Conservation (phyloP, 129 eudicot species). For the Artemisia argyi region DNA sequence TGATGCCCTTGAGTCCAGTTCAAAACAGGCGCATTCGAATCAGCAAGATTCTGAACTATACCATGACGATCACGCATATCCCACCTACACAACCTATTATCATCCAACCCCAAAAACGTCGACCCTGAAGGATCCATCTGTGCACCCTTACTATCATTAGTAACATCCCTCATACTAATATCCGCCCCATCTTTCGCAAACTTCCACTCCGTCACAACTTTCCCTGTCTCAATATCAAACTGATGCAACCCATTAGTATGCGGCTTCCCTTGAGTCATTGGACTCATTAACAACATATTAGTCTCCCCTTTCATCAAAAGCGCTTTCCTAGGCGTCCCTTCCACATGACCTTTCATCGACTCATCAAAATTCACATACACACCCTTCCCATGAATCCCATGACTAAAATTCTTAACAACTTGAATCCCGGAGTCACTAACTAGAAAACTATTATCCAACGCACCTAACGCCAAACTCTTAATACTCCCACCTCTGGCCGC, state of each 20-base stretch:
- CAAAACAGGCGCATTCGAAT: slow-evolving; percentile 77
- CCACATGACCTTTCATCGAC: slow-evolving; percentile 30
- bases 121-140: slow-evolving; percentile 95
- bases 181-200: slow-evolving; percentile 95
- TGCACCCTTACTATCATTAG: slow-evolving; percentile 87
- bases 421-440: slow-evolving; percentile 87
- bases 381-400: slow-evolving; percentile 94
- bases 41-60: slow-evolving; percentile 81
- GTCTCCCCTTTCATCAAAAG: slow-evolving; percentile 91
- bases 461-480: slow-evolving; percentile 92
- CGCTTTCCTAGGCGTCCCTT: slow-evolving; percentile 82
- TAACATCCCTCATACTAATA: slow-evolving; percentile 88
- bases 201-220: slow-evolving; percentile 90
- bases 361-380: slow-evolving; percentile 77
- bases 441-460: slow-evolving; percentile 84
- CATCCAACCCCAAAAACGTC: slow-evolving; percentile 96
- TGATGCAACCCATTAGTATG: slow-evolving; percentile 91
- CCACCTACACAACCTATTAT: slow-evolving; percentile 90
- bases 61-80: slow-evolving; percentile 96
- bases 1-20: slow-evolving; percentile 98
- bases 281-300: slow-evolving; percentile 95
- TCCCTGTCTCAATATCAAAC: slow-evolving; percentile 86
- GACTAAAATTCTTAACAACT: slow-evolving; percentile 86
- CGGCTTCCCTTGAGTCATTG: slow-evolving; percentile 63
- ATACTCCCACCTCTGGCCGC: slow-evolving; percentile 74